Base-by-base conservation (phyloP, 1,284 basidiomycete genomes). In the Cryptococcus depauperatus region DNA sequence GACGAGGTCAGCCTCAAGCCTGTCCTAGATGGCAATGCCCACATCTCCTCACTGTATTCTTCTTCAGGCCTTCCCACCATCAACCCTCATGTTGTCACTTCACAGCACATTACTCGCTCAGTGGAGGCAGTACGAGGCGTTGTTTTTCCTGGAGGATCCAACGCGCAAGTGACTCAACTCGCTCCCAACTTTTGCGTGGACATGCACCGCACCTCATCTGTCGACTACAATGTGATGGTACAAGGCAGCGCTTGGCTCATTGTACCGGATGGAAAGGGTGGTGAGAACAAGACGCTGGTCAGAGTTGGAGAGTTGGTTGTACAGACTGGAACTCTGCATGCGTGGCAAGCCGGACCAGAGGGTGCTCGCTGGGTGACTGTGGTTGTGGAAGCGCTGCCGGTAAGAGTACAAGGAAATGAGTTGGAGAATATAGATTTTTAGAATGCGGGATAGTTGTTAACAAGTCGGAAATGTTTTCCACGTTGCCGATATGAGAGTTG, bases 271-370 rank as follows among this genome's bases (percentile, higher is more conserved):
- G 60, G 52, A 11, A 46, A 47, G 19, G 58, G 47, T 13, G 55
- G 49, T 23, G 55, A 58, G 44, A 52, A 34, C 30, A 50, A 55
- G 45, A 68, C 58, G 28, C 33, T 46, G 48, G 58, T 68, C 1
- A 55, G 49, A 19, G 57, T 59, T 9, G 69, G 67, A 23, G 63
- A 69, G 38, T 41, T 69, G 5, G 66, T 69, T 5, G 54, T 71
- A 2, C 69, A 71, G 53, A 53, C 61, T 8, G 69, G 69, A 18
- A 71, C 69, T 10, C 9, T 68, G 26, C 69, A 70, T 56, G 67
- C 61, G 4, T 71, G 67, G 69, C 51, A 64, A 46, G 63, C 66
- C 9, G 63, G 63, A 21, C 53, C 56, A 8, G 57, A 66, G 27
- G 69, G 69, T 0, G 62, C 58, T 5, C 57, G 62, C 32, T 68